Conservation (phyloP, 1,284 basidiomycete species). For the Irpex sp. region DNA sequence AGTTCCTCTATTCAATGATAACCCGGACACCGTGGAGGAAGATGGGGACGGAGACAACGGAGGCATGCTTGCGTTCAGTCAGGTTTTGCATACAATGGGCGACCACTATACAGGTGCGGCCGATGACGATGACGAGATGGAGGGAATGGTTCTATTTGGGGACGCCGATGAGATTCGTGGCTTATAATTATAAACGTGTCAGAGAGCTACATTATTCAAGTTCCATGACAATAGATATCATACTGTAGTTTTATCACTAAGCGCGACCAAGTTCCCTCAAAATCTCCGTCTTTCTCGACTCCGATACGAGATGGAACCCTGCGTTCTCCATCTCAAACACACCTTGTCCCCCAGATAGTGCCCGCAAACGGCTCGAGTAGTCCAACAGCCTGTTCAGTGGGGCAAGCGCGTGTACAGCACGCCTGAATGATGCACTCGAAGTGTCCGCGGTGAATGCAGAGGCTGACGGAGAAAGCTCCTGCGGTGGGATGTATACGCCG, state of each 20-base stretch:
- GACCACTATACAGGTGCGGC: conserved; percentile 46
- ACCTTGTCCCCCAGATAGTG: conserved; percentile 79
- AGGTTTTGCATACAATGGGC: conserved; percentile 55
- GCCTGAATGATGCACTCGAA: conserved; percentile 37
- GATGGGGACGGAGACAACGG: conserved; percentile 43
- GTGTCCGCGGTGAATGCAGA: conserved; percentile 22
- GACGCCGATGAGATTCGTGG: conserved; percentile 72
- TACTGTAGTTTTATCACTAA: conserved; percentile 24
- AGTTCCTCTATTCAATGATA: conserved; percentile 40
- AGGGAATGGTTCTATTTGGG: conserved; percentile 67
- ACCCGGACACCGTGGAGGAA: conserved; percentile 25
- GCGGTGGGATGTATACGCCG: conserved; percentile 69
- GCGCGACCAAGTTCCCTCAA: conserved; percentile 70
- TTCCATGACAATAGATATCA: not conserved
- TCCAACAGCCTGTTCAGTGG: conserved; percentile 78
- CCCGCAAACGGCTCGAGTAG: conserved; percentile 72
- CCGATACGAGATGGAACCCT: conserved; percentile 65
- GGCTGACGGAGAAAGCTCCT: conserved; percentile 65
- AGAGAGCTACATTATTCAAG: not conserved
- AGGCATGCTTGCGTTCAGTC: conserved; percentile 71
- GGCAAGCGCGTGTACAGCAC: conserved; percentile 62
- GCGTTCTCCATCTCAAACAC: conserved; percentile 73
- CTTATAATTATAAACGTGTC: conserved; percentile 28
- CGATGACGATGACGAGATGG: conserved; percentile 73
- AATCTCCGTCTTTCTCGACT: conserved; percentile 59